Conservation (phyloP, 2,329 filamentous ascomycete species). For the Nemania sp. region DNA sequence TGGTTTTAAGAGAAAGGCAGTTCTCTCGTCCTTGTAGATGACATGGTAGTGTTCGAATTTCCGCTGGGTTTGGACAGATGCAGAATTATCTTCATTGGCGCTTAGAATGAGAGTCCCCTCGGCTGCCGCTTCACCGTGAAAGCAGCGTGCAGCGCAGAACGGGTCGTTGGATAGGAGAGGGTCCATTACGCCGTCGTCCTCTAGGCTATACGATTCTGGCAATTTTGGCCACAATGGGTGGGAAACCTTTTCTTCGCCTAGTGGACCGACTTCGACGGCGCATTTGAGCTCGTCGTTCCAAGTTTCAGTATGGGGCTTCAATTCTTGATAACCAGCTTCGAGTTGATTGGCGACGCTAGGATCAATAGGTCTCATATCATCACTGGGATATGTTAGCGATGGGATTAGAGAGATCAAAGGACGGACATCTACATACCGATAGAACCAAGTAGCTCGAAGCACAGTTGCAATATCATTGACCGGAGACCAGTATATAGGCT, state of each 20-base stretch:
- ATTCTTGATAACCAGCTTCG: conserved; percentile 84
- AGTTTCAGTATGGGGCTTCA: conserved; percentile 86
- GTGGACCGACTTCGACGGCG: conserved; percentile 84
- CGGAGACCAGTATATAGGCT: conserved; percentile 97
- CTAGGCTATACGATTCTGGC: conserved; percentile 40
- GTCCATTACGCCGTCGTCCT: conserved; percentile 41
- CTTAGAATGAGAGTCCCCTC: conserved; percentile 47
- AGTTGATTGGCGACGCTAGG: conserved; percentile 85
- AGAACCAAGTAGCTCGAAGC: conserved; percentile 92
- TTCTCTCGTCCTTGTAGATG: conserved; percentile 76
- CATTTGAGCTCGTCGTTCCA: conserved; percentile 91
- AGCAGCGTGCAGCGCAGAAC: conserved; percentile 63
- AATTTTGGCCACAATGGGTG: conserved; percentile 78
- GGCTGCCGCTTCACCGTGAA: conserved; percentile 60
- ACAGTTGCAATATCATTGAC: conserved; percentile 86
- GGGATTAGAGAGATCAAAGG: background rate
- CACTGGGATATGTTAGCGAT: conserved; percentile 45
- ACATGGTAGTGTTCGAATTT: conserved; percentile 78
- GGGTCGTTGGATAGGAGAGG: conserved; percentile 55
- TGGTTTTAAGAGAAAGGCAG: conserved; percentile 85
- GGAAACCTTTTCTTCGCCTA: conserved; percentile 88
- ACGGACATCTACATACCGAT: conserved; percentile 55
- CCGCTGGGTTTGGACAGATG: conserved; percentile 50
- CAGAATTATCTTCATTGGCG: conserved; percentile 44
- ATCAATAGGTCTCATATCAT: conserved; percentile 90